phyloP scores from a whole-genome alignment of 2,329 filamentous ascomycete species.

The Cytospora chrysosperma region DNA sequence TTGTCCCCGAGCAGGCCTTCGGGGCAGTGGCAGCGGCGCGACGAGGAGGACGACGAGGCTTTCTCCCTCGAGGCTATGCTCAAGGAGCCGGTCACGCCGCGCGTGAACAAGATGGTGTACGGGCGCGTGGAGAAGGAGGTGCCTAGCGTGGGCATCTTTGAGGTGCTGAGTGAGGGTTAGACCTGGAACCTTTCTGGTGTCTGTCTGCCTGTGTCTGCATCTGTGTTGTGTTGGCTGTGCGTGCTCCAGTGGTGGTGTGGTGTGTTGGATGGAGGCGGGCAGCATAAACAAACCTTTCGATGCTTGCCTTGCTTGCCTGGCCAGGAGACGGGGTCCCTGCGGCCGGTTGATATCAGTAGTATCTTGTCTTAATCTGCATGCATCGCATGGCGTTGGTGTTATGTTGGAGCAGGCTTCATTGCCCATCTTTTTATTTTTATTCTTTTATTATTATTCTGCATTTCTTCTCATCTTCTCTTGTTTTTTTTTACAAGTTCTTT shows the following conservation, averaged over 20 bases:
- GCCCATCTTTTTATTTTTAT: background rate
- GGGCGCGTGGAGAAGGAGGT: conserved; percentile 16
- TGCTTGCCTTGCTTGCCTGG: background rate
- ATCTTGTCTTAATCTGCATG: conserved; percentile 16
- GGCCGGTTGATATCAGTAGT: conserved; percentile 8
- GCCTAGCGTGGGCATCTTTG: conserved; percentile 20
- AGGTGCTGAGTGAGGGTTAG: conserved; percentile 22
- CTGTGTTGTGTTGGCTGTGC: background rate
- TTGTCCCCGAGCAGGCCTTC: too few relatives aligned
- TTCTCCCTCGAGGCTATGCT: conserved; percentile 22
- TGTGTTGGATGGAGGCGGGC: background rate
- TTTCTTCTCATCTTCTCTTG: background rate
- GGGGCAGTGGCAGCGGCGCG: too few relatives aligned
- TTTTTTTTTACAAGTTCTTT: background rate
- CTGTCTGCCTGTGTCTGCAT: too few relatives aligned
- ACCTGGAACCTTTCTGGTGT: too few relatives aligned
- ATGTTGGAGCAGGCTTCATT: conserved; percentile 17
- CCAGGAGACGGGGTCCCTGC: background rate
- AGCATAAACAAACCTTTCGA: background rate
- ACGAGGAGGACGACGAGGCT: background rate
- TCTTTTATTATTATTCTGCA: background rate
- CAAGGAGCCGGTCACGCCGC: conserved; percentile 17
- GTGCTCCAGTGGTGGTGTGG: background rate
- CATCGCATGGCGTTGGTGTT: conserved; percentile 19
- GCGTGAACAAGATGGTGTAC: conserved; percentile 9